phyloP scores from a whole-genome alignment of 179 eudicot species.

The Corrigiola litoralis region DNA sequence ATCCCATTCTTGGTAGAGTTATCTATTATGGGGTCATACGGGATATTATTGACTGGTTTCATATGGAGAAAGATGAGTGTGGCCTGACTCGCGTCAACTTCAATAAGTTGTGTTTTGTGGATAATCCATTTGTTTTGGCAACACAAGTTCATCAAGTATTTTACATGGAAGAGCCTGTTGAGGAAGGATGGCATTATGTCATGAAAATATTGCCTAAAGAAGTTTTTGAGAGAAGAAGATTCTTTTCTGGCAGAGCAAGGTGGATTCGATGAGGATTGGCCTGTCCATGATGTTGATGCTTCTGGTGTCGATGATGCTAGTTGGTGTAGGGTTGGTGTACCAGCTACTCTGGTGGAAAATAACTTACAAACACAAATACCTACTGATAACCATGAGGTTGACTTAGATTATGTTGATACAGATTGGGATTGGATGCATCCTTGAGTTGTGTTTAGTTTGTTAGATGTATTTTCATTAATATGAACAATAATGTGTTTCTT shows the following conservation, averaged over 20 bases:
- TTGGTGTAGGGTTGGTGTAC: background rate
- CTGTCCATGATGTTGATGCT: background rate
- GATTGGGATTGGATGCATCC: too few relatives aligned
- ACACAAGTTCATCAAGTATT: constrained; percentile 8
- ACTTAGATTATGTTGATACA: too few relatives aligned
- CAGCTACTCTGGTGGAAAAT: too few relatives aligned
- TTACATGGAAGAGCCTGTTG: constrained; percentile 14
- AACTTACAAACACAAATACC: too few relatives aligned
- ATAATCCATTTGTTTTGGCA: constrained; percentile 4
- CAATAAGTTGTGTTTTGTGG: background rate
- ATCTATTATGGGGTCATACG: constrained; percentile 5
- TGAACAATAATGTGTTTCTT: too few relatives aligned
- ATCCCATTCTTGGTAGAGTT: background rate
- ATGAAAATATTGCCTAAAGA: constrained; percentile 7
- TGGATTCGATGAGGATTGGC: background rate
- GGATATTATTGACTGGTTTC: constrained; percentile 14
- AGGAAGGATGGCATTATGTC: background rate
- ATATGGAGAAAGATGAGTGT: background rate
- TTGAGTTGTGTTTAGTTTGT: too few relatives aligned
- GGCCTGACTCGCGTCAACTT: constrained; percentile 1
- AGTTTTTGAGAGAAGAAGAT: constrained; percentile 2
- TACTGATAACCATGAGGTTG: too few relatives aligned
- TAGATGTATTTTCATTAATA: too few relatives aligned
- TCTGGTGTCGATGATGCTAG: background rate
- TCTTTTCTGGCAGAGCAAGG: too few relatives aligned